Percentiles rank a stretch among this genome's conserved stretches.
Evolutionary conservation across 257 asterid species (phyloP).

Genomic region (Solanum commersonii): DNA sequence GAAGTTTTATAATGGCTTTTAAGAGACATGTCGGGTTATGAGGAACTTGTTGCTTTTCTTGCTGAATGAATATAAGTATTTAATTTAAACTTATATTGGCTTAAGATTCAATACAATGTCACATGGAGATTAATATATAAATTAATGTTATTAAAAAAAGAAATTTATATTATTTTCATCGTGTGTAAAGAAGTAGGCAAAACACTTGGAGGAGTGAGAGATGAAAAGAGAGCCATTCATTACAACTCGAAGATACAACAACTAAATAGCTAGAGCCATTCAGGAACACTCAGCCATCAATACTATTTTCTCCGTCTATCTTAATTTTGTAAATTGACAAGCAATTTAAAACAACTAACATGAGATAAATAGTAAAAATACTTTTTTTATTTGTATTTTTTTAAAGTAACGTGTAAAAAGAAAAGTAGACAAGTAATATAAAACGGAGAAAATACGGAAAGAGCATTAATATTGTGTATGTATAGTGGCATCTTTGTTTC

Average conservation of each 20-base stretch:
- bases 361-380: no score
- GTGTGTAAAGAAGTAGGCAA: neutral
- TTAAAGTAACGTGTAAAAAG: no score
- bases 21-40: conserved; percentile 44
- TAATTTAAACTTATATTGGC: neutral
- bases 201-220: neutral
- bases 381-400: no score
- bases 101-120: neutral
- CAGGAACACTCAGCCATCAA: neutral
- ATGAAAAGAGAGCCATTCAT: neutral
- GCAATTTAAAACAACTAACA: no score
- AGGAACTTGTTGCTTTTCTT: conserved; percentile 13
- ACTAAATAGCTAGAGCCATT: neutral
- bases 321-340: no score
- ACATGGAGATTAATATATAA: neutral
- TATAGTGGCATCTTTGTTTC: neutral
- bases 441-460: neutral
- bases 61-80: neutral
- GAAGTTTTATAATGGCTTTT: conserved; percentile 20
- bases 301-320: neutral
- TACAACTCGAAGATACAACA: neutral
- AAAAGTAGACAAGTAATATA: no score
- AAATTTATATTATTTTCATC: neutral
- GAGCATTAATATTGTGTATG: neutral
- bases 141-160: neutral